Evolutionary conservation across 2,329 filamentous ascomycete species (phyloP).

Genomic region (Mycogone perniciosa): DNA sequence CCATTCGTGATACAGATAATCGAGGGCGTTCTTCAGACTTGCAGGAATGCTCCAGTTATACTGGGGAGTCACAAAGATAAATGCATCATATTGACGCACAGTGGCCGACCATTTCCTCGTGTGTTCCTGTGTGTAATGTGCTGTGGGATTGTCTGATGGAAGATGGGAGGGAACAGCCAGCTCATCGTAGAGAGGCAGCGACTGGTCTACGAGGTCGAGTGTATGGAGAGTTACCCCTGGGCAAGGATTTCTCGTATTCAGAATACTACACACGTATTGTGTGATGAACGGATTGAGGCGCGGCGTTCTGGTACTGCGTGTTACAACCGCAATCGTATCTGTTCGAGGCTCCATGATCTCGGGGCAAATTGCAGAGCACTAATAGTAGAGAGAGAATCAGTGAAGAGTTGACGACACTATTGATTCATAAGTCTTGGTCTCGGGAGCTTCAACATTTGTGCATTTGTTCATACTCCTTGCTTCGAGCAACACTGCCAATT

Average conservation of each 20-base stretch:
- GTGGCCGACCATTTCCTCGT: conserved; percentile 38
- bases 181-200: conserved; percentile 42
- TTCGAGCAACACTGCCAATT: too few species aligned
- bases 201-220: conserved; percentile 33
- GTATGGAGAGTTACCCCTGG: conserved; percentile 14
- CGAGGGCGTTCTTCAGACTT: conserved; percentile 54
- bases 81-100: conserved; percentile 39
- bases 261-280: conserved; percentile 23
- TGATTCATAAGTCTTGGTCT: too few species aligned
- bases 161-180: conserved; percentile 32
- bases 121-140: conserved; percentile 33
- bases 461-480: too few species aligned
- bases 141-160: conserved; percentile 20
- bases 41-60: conserved; percentile 53
- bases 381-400: too few species aligned
- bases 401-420: too few species aligned
- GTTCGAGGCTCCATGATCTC: too few species aligned
- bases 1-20: conserved; percentile 56
- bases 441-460: too few species aligned
- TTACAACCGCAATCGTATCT: conserved; percentile 28
- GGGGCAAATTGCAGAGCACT: too few species aligned
- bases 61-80: conserved; percentile 45
- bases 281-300: conserved; percentile 30
- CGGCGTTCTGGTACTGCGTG: conserved; percentile 28
- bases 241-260: conserved; percentile 17